Base-by-base conservation (phyloP, 1,139 yeast species). In the Ogataea hybrid region DNA sequence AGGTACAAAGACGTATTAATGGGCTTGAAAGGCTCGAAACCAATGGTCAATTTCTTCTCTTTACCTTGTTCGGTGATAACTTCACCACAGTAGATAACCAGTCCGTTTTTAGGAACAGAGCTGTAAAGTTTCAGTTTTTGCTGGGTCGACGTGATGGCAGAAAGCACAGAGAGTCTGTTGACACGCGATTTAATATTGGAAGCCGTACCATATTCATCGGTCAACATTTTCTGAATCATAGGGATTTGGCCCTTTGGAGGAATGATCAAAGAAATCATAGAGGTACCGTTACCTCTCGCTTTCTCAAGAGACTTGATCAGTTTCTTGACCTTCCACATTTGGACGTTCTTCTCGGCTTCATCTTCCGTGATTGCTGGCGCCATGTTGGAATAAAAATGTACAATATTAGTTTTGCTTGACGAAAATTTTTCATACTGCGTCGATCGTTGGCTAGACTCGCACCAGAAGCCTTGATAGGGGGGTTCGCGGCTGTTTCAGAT, bases 161-260 rank as follows among this genome's bases (percentile, higher is more conserved):
- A 85, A 53, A 92, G 73, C 40, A 92, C 98, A 28, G 97, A 88
- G 58, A 88, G 74, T 69, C 98, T 79, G 72, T 92, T 92, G 44
- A 92, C 98, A 65, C 98, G 85, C 28, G 97, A 90, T 68, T 92
- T 92, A 66, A 92, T 92, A 65, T 92, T 92, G 36, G 97, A 88
- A 4, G 98, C 98, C 15, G 98, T 92, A 66, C 98, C 98, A 68
- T 89, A 90, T 73, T 92, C 98, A 71, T 92, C 98, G 6, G 97
- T 87, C 69, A 92, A 77, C 92, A 87, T 84, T 70, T 87, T 90
- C 62, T 84, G 90, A 49, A 77, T 79, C 59, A 88, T 77, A 12
- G 97, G 77, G 59, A 92, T 84, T 69, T 92, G 98, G 45, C 95
- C 94, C 63, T 79, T 84, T 56, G 98, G 98, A 35, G 98, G 95